These are phyloP conservation scores for Globisporangium cederbergense DNA, from an alignment of 352 stramenopile genomes.

Conservation along the genomic window DNA sequence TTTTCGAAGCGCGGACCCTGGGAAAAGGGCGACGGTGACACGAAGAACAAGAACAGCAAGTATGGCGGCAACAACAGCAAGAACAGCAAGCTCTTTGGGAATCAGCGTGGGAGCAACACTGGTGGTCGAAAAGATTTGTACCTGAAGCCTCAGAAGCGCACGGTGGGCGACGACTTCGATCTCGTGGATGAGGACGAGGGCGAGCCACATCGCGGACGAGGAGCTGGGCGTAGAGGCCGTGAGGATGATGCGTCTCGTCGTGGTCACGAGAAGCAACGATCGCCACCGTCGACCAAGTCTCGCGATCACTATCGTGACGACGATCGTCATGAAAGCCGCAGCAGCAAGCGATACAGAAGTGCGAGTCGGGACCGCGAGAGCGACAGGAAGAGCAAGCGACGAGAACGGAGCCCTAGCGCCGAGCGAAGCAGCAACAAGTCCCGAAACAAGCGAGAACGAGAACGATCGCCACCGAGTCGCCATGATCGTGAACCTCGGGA, in stretches of 20 bases:
- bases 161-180: conserved; percentile 12
- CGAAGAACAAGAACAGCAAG: conserved; percentile 41
- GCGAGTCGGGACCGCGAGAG: conserved; percentile 7
- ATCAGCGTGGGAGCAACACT: conserved; percentile 5
- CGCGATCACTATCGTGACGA: conserved; percentile 9
- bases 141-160: conserved; percentile 36
- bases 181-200: conserved; percentile 14
- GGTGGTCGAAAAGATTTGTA: conserved; percentile 21
- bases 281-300: neutral
- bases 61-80: conserved; percentile 5
- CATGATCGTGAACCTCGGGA: neutral
- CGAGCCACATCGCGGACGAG: neutral
- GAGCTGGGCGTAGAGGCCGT: neutral
- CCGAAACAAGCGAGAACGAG: conserved; percentile 3
- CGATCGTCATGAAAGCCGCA: neutral
- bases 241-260: conserved; percentile 6
- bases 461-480: neutral
- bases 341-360: conserved; percentile 2
- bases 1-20: conserved; percentile 53
- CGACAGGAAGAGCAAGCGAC: conserved; percentile 9
- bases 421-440: conserved; percentile 10
- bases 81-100: conserved; percentile 23
- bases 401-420: neutral
- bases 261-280: conserved; percentile 11
- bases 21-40: conserved; percentile 56